A percentile compares a stretch with the other conserved stretches of the same genome.
Evolutionary conservation across 2,329 filamentous ascomycete species (phyloP).

Genomic region (Colletotrichum navitas): DNA sequence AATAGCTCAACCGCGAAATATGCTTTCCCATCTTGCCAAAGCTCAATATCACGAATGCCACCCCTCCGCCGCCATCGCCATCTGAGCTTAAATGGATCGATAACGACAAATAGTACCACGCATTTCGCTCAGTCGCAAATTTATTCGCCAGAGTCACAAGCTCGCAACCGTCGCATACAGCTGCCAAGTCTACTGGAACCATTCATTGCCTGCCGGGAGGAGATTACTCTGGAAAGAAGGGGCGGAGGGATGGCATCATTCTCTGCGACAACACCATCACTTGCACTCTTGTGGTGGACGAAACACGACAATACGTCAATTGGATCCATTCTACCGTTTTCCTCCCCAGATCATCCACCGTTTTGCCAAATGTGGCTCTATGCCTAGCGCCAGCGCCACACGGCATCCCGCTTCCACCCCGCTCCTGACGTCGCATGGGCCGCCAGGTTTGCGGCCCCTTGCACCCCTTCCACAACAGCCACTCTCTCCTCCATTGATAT

Average conservation of each 20-base stretch:
- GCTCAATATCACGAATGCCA: not conserved
- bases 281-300: constrained; percentile 7
- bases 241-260: not conserved
- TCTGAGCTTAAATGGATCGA: constrained; percentile 13
- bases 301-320: constrained; percentile 23
- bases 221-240: not conserved
- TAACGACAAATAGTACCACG: not conserved
- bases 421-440: constrained; percentile 33
- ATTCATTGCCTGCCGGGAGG: constrained; percentile 13
- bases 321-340: constrained; percentile 33
- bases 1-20: constrained; percentile 13
- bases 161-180: not conserved
- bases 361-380: constrained; percentile 32
- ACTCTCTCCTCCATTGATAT: not conserved
- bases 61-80: not conserved
- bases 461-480: not conserved
- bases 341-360: constrained; percentile 27
- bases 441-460: not conserved
- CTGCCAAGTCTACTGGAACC: constrained; percentile 13
- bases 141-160: not conserved
- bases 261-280: constrained; percentile 19
- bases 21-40: constrained; percentile 9
- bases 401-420: constrained; percentile 25
- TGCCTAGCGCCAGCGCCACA: constrained; percentile 33
- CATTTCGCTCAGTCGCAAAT: not conserved